A percentile compares a stretch with the other conserved stretches of the same genome.
Evolutionary conservation across 495 filamentous ascomycete species (phyloP).

Genomic region (Neurospora sp.): DNA sequence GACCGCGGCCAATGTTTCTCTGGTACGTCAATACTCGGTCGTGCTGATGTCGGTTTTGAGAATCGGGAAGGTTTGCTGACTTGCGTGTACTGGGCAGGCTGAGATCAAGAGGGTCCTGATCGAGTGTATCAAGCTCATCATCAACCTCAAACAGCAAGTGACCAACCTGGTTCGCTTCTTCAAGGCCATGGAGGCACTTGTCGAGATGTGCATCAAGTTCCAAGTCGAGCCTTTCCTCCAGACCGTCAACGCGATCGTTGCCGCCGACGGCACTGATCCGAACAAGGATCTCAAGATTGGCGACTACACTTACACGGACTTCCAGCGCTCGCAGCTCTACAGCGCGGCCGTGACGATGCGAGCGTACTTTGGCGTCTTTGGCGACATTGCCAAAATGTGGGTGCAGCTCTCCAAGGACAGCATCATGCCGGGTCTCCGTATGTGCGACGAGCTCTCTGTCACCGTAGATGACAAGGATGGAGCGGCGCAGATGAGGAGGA

Average conservation of each 20-base stretch:
- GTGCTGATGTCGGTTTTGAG: background rate
- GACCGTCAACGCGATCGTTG: background rate
- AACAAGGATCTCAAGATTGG: slow-evolving; percentile 1
- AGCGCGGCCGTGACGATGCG: slow-evolving; percentile 1
- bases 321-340: slow-evolving; percentile 1
- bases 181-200: background rate
- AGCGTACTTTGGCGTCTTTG: background rate
- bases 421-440: background rate
- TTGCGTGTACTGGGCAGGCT: background rate
- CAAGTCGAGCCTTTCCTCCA: slow-evolving; percentile 2
- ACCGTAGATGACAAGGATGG: background rate
- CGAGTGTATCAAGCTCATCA: slow-evolving; percentile 2
- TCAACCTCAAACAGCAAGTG: slow-evolving; percentile 1
- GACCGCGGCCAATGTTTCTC: background rate
- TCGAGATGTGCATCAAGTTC: background rate
- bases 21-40: background rate
- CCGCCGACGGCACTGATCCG: slow-evolving; percentile 1
- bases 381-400: slow-evolving; percentile 3
- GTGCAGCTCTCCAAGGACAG: slow-evolving; percentile 2
- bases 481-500: background rate
- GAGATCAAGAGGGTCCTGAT: slow-evolving; percentile 3
- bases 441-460: background rate
- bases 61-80: background rate
- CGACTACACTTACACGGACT: background rate
- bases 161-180: slow-evolving; percentile 3